Evolutionary conservation across 179 eudicot species (phyloP).

Genomic region (Beta corolliflora): DNA sequence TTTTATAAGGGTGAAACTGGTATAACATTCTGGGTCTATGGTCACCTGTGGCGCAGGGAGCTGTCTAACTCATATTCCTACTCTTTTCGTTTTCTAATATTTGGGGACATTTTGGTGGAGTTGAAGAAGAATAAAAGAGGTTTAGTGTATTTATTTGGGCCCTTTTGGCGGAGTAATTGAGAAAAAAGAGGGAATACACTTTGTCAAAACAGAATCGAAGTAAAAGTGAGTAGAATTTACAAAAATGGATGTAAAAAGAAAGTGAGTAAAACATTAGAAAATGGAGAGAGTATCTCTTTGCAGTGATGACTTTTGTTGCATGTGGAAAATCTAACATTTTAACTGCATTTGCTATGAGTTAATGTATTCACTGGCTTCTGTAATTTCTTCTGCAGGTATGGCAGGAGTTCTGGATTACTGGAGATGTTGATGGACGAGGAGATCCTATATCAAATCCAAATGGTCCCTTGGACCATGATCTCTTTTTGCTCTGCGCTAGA

Average conservation of each 20-base stretch:
- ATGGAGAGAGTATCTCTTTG: not conserved
- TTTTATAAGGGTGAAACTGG: not conserved
- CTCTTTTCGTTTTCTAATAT: too few species aligned
- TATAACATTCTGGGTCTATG: not conserved
- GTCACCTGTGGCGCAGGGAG: too few species aligned
- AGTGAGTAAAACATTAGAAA: too few species aligned
- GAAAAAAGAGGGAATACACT: too few species aligned
- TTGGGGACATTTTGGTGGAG: too few species aligned
- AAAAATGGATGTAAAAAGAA: too few species aligned
- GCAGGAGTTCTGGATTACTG: constrained; percentile 99
- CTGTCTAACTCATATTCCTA: not conserved
- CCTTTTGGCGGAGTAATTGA: too few species aligned
- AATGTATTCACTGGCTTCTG: constrained; percentile 2
- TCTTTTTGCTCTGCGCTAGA: constrained; percentile 86
- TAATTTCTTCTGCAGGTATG: constrained; percentile 61
- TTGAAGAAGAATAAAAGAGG: too few species aligned
- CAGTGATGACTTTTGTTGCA: not conserved
- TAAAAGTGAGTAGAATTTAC: too few species aligned
- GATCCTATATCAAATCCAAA: constrained; percentile 86
- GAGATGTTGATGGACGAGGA: constrained; percentile 95
- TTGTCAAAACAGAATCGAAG: too few species aligned
- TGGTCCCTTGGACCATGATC: constrained; percentile 97
- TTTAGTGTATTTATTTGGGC: too few species aligned
- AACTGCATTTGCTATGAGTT: not conserved
- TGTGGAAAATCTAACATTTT: too few species aligned